These are phyloP conservation scores for Neurospora cerealis DNA, from an alignment of 495 filamentous ascomycete genomes.

Conservation along the genomic window DNA sequence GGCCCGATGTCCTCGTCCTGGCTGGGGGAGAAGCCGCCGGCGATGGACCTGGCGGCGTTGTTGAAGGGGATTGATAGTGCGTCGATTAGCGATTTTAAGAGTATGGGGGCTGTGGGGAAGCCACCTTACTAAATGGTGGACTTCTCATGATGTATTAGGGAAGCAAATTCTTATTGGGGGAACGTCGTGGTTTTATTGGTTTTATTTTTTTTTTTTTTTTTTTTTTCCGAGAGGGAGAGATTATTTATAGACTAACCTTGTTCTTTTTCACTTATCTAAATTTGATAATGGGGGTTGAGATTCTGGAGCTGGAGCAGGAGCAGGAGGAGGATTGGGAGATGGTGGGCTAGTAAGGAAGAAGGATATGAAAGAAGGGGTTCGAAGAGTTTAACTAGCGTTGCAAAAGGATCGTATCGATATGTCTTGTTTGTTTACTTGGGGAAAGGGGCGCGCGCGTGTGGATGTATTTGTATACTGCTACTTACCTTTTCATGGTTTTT, in stretches of 20 bases:
- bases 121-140: conserved; percentile 32
- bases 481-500: not conserved
- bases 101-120: conserved; percentile 6
- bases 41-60: conserved; percentile 35
- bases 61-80: conserved; percentile 38
- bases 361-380: not conserved
- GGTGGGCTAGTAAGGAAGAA: not conserved
- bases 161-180: not conserved
- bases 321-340: not conserved
- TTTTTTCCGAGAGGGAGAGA: not conserved
- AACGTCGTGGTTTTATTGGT: not conserved
- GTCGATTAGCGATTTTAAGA: conserved; percentile 27
- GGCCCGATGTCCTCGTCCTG: conserved; percentile 19
- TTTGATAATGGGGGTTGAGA: not conserved
- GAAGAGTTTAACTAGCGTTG: not conserved
- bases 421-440: not conserved
- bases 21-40: conserved; percentile 19
- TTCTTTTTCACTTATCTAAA: not conserved
- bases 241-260: not conserved
- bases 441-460: not conserved
- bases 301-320: not conserved
- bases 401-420: not conserved
- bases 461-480: not conserved
- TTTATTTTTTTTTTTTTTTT: not conserved
- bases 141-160: too few relatives aligned